Evolutionary conservation across 257 asterid genomes (phyloP), one percentile per base, ranked within the genome.

Genomic region (Ballota nigra): DNA sequence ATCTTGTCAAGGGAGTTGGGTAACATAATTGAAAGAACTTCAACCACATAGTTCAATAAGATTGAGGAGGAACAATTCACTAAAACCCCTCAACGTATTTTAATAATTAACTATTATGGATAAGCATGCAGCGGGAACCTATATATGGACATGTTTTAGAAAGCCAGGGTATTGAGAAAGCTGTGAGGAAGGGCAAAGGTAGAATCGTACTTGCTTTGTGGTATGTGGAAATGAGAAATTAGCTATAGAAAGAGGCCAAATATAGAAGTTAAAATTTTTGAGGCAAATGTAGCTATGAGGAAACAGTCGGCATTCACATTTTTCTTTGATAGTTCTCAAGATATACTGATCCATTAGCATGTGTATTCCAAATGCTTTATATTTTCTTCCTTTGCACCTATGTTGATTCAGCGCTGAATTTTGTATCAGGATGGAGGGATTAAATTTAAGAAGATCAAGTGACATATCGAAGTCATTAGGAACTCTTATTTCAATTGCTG

Each of bases 361-460:
- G 65, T 8, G 8, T 66, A 26, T 16, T 12, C 6, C 16, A 29
- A 5, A 49, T 33, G 2, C 49, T 34, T 11, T 41, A 16, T 16
- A 20, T 8, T 60, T 40, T 40, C 29, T 22, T 52, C 51, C 10
- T 33, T 31, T n/a, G 3, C 6, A 60, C 29, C 24, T 26, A 9
- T 28, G 6, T 29, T 26, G n/a, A 69, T 10, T 36, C 41, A 22
- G 24, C 45, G 1, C 10, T 8, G 38, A 7, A 53, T 28, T 28
- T 3, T 59, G 55, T 40, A 40, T 19, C 40, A 84, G 88, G 81
- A 84, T 84, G 88, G 86, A 84, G 55, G 45, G 43, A n/a, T 52
- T 84, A 10, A 81, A 77, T 23, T 55, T 76, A 75, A 77, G 56
- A 71, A 71, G 59, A 79, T 74, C 78, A 4, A 81, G 84, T 38